Conservation (phyloP, 352 stramenopile species). For the Phytophthora sansomeana region DNA sequence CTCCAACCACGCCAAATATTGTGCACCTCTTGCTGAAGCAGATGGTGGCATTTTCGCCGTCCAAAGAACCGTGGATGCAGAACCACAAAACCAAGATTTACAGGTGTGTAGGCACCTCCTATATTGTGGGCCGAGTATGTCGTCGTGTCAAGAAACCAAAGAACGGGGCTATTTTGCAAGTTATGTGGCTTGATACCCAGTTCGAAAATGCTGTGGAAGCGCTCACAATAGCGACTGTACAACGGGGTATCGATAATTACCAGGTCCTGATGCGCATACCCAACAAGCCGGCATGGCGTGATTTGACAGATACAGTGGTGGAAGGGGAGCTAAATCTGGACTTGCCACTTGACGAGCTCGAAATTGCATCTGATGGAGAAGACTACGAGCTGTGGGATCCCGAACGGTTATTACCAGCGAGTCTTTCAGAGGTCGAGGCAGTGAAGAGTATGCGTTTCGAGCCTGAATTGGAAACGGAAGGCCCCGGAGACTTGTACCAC, state of each 20-base stretch:
- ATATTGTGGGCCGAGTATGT: slow-evolving; percentile 7
- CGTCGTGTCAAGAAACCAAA: slow-evolving; percentile 7
- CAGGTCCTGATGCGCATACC: neutral
- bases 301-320: slow-evolving; percentile 16
- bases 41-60: slow-evolving; percentile 9
- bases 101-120: slow-evolving; percentile 13
- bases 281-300: neutral
- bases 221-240: neutral
- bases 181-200: slow-evolving; percentile 8
- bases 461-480: neutral
- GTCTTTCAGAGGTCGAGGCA: slow-evolving; percentile 2
- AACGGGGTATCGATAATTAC: slow-evolving; percentile 16
- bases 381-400: slow-evolving; percentile 15
- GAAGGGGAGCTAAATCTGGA: slow-evolving; percentile 11
- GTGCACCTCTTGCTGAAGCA: slow-evolving; percentile 5
- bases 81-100: slow-evolving; percentile 14
- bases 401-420: slow-evolving; percentile 1
- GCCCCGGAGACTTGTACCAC: slow-evolving; percentile 3
- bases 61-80: slow-evolving; percentile 13
- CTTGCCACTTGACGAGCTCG: slow-evolving; percentile 6
- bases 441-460: neutral
- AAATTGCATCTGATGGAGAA: slow-evolving; percentile 6
- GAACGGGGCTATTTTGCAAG: neutral
- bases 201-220: slow-evolving; percentile 15
- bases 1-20: neutral